Evolutionary conservation across 2,329 filamentous ascomycete genomes (phyloP).

Genomic region (Fusarium scirpi): DNA sequence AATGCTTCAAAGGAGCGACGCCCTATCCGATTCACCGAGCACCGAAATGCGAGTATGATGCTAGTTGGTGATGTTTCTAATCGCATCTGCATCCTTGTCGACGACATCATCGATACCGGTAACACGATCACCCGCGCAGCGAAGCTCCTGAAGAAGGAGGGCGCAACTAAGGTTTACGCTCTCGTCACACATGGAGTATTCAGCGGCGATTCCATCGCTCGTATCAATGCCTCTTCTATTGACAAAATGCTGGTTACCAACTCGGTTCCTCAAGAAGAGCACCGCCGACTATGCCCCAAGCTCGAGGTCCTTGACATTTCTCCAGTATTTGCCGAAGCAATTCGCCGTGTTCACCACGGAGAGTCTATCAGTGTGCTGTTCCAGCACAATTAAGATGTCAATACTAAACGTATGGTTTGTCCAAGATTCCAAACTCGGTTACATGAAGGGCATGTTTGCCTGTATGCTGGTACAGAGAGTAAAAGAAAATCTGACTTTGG

Average conservation of each 20-base stretch:
- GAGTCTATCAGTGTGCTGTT: slow-evolving; percentile 98
- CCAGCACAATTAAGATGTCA: slow-evolving; percentile 49
- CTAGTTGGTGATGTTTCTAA: slow-evolving; percentile 87
- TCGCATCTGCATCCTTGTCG: slow-evolving; percentile 88
- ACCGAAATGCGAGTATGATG: slow-evolving; percentile 96
- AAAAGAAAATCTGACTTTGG: slow-evolving; percentile 4
- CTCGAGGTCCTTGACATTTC: slow-evolving; percentile 91
- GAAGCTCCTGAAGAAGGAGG: slow-evolving; percentile 96
- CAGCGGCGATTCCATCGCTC: slow-evolving; percentile 92
- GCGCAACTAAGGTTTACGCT: slow-evolving; percentile 90
- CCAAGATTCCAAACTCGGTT: slow-evolving; percentile 20
- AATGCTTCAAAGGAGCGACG: slow-evolving; percentile 76
- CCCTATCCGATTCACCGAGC: slow-evolving; percentile 86
- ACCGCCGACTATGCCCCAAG: slow-evolving; percentile 83
- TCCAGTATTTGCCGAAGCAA: slow-evolving; percentile 93
- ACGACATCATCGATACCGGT: slow-evolving; percentile 94
- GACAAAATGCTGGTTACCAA: slow-evolving; percentile 97
- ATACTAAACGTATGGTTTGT: slow-evolving; percentile 25
- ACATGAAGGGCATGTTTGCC: slow-evolving; percentile 20
- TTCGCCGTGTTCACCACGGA: slow-evolving; percentile 94
- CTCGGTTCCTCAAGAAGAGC: slow-evolving; percentile 88
- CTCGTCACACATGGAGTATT: slow-evolving; percentile 95
- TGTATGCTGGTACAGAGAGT: slow-evolving; percentile 9
- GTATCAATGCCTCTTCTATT: slow-evolving; percentile 91
- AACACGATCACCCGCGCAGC: slow-evolving; percentile 97